Base-by-base conservation (phyloP, 1,284 basidiomycete species). In the Dichomitus squalens region DNA sequence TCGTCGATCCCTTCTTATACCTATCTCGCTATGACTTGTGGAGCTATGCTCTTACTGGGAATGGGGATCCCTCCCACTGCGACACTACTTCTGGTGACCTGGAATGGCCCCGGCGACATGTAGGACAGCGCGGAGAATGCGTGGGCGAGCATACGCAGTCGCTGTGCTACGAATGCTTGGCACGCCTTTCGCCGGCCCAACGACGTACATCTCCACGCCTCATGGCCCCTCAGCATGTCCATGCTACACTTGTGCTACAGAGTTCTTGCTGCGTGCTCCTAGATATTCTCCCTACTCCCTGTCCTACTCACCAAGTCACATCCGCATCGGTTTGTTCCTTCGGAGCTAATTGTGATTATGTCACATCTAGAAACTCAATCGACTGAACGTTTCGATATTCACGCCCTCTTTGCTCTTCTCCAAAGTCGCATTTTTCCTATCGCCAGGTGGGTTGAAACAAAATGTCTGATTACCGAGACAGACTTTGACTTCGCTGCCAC, bases 381-480 rank as follows among this genome's bases (percentile, higher is more conserved):
- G 82, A 34, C 76, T 94, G 52, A 94, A 95, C 70, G 84, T 97
- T 25, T 92, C 91, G 0, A 82, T 97, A 35, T 96, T 97, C 75
- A 98, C 95, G 0, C 95, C 95, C 0, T 90, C 92, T 0, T 84
- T 98, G 18, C 80, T 97, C 25, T 97, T 97, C 75, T 94, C 92
- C 35, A 98, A 97, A 78, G 95, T 96, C 21, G 90, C 94, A 0
- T 92, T 92, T 72, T 89, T 86, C 72, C 73, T 90, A 23, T 84
- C 87, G 0, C 88, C 88, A 70, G 83, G 88, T 82, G 65, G 29
- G 79, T 67, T 18, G 4, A 29, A 5, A 33, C 33, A 50, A 4
- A 14, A 36, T 47, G 29, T 38, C 16, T 31, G 11, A 23, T 31
- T 3, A n/a, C 23, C 50, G 35, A 2, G 14, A 23, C 31, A n/a